Evolutionary conservation across 23 red algal genomes (phyloP).

Genomic region (Agarophyton chilense): DNA sequence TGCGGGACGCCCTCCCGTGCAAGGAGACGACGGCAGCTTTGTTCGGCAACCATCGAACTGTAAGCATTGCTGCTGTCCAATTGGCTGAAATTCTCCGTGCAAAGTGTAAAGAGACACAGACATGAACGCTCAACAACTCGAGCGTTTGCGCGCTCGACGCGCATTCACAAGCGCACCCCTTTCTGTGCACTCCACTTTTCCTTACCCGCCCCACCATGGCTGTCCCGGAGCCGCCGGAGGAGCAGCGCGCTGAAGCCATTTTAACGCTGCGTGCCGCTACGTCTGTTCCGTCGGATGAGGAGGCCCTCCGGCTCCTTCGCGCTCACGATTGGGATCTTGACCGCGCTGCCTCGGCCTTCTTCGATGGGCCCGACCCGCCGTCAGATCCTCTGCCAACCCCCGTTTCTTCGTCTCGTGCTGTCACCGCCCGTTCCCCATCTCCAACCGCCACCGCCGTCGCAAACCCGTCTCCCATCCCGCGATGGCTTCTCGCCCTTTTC

Average conservation of each 20-base stretch:
- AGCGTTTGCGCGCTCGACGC: neutral
- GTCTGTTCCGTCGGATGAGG: conserved; percentile 33
- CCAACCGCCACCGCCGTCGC: neutral
- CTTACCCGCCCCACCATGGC: neutral
- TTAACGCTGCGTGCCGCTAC: conserved; percentile 74
- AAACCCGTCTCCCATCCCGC: conserved; percentile 26
- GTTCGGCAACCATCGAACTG: no score
- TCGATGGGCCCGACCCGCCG: conserved; percentile 46
- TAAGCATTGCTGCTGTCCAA: no score
- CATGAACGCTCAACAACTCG: no score
- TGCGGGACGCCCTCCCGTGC: no score
- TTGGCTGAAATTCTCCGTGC: no score
- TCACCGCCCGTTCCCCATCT: neutral
- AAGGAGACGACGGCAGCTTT: no score
- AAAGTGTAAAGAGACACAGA: no score
- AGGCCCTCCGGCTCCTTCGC: conserved; percentile 61
- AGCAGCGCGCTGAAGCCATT: conserved; percentile 57
- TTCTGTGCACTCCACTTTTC: neutral
- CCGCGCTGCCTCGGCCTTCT: conserved; percentile 62
- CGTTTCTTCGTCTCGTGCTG: neutral
- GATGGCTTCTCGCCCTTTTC: conserved; percentile 49
- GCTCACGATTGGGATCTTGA: conserved; percentile 75
- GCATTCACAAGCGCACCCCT: neutral
- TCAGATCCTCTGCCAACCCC: conserved; percentile 16
- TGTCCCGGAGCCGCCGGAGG: neutral